These are phyloP conservation scores for Lasiosphaeria ovina DNA, from an alignment of 495 filamentous ascomycete genomes.

Conservation along the genomic window DNA sequence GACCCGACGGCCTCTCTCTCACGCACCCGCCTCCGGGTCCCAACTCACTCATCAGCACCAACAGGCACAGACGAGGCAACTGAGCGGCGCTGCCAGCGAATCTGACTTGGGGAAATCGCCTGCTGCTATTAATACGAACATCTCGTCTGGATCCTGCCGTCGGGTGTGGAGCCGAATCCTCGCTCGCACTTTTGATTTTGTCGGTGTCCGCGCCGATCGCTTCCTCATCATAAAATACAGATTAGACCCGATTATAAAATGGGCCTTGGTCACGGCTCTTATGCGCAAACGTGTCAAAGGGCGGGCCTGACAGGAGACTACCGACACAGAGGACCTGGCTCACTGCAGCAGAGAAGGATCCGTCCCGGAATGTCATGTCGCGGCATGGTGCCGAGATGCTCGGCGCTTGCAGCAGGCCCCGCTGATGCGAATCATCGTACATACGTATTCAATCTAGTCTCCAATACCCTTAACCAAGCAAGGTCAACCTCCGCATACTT, in stretches of 20 bases:
- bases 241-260: too few species aligned
- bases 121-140: slow-evolving; percentile 1
- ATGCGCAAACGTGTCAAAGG: too few species aligned
- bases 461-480: neutral
- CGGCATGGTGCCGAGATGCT: slow-evolving; percentile 1
- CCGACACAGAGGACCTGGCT: too few species aligned
- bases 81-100: slow-evolving; percentile 3
- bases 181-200: neutral
- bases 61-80: neutral
- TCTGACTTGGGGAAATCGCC: neutral
- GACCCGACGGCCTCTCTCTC: neutral
- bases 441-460: neutral
- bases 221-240: too few species aligned
- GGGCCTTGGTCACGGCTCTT: too few species aligned
- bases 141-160: neutral
- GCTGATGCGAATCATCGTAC: slow-evolving; percentile 2
- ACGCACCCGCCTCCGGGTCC: neutral
- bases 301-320: too few species aligned
- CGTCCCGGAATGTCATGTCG: neutral
- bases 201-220: neutral
- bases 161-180: neutral
- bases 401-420: slow-evolving; percentile 1
- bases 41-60: slow-evolving; percentile 2
- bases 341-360: neutral
- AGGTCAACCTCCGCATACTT: too few species aligned